These are phyloP conservation scores for Tephrocybe sp. DNA, from an alignment of 768 basidiomycete genomes.

Conservation along the genomic window DNA sequence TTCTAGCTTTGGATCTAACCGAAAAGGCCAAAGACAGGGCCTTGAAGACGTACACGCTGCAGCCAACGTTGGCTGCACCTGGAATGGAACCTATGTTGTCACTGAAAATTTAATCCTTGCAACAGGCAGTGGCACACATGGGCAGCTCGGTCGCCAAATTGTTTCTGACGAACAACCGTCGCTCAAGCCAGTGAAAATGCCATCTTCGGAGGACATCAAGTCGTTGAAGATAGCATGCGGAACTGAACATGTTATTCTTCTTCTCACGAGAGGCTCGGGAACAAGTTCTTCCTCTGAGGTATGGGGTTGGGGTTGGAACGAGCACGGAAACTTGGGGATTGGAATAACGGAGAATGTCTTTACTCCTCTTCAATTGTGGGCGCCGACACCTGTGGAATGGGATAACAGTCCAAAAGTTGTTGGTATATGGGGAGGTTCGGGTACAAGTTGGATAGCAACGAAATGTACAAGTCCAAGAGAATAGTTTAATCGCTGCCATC, in stretches of 20 bases:
- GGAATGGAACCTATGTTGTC: slow-evolving; percentile 73
- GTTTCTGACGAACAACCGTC: slow-evolving; percentile 8
- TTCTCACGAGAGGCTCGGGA: slow-evolving; percentile 17
- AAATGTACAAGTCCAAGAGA: neutral
- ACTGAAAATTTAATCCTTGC: slow-evolving; percentile 30
- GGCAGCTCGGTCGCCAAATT: slow-evolving; percentile 56
- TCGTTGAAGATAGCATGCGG: slow-evolving; percentile 58
- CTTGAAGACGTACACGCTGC: slow-evolving; percentile 30
- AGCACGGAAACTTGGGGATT: slow-evolving; percentile 89
- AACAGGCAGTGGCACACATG: slow-evolving; percentile 56
- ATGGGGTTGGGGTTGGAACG: slow-evolving; percentile 97
- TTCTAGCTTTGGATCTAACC: slow-evolving; percentile 62
- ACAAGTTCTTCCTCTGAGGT: slow-evolving; percentile 35
- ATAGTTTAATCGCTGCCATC: slow-evolving; percentile 48
- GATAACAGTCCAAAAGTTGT: slow-evolving; percentile 12
- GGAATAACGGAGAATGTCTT: slow-evolving; percentile 55
- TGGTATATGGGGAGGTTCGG: slow-evolving; percentile 41
- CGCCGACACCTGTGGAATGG: slow-evolving; percentile 16
- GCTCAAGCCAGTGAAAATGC: slow-evolving; percentile 29
- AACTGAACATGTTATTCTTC: slow-evolving; percentile 77
- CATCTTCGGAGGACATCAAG: slow-evolving; percentile 16
- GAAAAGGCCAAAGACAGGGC: slow-evolving; percentile 60
- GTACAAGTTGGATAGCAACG: slow-evolving; percentile 45
- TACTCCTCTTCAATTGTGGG: slow-evolving; percentile 55
- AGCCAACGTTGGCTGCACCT: slow-evolving; percentile 51